These are phyloP conservation scores for Pseudocercospora pini-densiflorae DNA, from an alignment of 2,329 filamentous ascomycete genomes.

Conservation along the genomic window DNA sequence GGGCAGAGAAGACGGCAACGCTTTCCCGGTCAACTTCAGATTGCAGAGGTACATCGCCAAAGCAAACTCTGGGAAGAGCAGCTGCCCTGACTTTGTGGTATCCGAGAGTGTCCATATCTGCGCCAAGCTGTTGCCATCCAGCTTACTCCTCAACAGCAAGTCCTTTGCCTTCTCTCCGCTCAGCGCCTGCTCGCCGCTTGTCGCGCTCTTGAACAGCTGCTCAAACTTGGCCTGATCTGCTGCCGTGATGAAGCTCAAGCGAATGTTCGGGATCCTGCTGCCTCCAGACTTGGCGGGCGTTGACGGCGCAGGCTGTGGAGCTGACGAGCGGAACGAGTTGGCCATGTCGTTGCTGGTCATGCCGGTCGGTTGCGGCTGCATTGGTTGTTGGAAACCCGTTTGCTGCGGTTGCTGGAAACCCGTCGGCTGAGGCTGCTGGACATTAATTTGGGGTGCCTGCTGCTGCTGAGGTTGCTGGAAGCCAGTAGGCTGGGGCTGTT, in stretches of 20 bases:
- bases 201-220: slow-evolving; percentile 94
- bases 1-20: slow-evolving; percentile 74
- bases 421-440: slow-evolving; percentile 40
- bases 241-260: slow-evolving; percentile 93
- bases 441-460: slow-evolving; percentile 46
- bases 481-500: slow-evolving; percentile 44
- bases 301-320: slow-evolving; percentile 57
- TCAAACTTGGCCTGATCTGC: slow-evolving; percentile 97
- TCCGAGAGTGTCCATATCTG: slow-evolving; percentile 96
- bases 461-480: slow-evolving; percentile 47
- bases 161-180: slow-evolving; percentile 92
- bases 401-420: slow-evolving; percentile 47
- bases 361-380: slow-evolving; percentile 59
- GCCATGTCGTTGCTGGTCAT: slow-evolving; percentile 69
- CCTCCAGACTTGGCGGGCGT: slow-evolving; percentile 65
- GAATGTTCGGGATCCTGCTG: slow-evolving; percentile 88
- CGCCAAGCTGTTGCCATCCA: slow-evolving; percentile 84
- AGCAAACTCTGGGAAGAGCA: slow-evolving; percentile 97
- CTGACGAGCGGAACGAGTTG: slow-evolving; percentile 60
- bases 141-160: slow-evolving; percentile 82
- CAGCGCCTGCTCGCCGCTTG: slow-evolving; percentile 81
- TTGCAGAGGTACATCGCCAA: slow-evolving; percentile 99
- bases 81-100: slow-evolving; percentile 92
- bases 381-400: slow-evolving; percentile 50
- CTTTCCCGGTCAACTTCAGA: slow-evolving; percentile 84